Conservation (phyloP, 352 stramenopile genomes). For the Pythium sukuiense region DNA sequence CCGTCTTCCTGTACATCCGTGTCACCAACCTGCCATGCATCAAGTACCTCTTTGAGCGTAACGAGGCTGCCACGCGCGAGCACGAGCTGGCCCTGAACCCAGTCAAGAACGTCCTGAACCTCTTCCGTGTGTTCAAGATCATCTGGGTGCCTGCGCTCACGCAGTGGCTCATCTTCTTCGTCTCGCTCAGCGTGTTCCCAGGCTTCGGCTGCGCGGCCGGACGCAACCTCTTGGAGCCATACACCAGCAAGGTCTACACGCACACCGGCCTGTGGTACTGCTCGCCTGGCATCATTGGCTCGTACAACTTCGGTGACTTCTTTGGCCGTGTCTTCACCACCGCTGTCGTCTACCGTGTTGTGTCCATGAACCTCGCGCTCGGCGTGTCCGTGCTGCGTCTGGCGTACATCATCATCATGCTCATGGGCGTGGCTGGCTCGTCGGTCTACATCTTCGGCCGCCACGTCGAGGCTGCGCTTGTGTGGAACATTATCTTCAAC, state of each 20-base stretch:
- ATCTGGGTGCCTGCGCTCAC: slow-evolving; percentile 47
- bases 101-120: slow-evolving; percentile 35
- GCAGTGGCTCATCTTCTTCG: slow-evolving; percentile 64
- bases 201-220: slow-evolving; percentile 51
- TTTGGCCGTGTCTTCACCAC: slow-evolving; percentile 33
- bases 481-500: slow-evolving; percentile 32
- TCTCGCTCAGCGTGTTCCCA: slow-evolving; percentile 50
- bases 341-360: slow-evolving; percentile 27
- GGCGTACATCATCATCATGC: slow-evolving; percentile 31
- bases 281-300: slow-evolving; percentile 35
- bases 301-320: slow-evolving; percentile 42
- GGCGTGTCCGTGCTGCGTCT: slow-evolving; percentile 24
- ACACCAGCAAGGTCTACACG: slow-evolving; percentile 16
- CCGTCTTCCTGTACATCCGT: slow-evolving; percentile 45
- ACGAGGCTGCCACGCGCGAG: slow-evolving; percentile 31
- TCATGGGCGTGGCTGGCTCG: slow-evolving; percentile 25
- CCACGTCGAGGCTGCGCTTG: slow-evolving; percentile 14
- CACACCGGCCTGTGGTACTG: slow-evolving; percentile 27
- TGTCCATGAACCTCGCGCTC: slow-evolving; percentile 27
- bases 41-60: slow-evolving; percentile 57
- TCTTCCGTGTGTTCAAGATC: slow-evolving; percentile 47
- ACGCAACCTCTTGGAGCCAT: slow-evolving; percentile 35
- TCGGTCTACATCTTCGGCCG: slow-evolving; percentile 33
- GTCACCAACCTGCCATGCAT: slow-evolving; percentile 41
- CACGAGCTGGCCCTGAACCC: slow-evolving; percentile 37